Evolutionary conservation across 2,329 filamentous ascomycete genomes (phyloP).

Genomic region (Monosporascus sp.): DNA sequence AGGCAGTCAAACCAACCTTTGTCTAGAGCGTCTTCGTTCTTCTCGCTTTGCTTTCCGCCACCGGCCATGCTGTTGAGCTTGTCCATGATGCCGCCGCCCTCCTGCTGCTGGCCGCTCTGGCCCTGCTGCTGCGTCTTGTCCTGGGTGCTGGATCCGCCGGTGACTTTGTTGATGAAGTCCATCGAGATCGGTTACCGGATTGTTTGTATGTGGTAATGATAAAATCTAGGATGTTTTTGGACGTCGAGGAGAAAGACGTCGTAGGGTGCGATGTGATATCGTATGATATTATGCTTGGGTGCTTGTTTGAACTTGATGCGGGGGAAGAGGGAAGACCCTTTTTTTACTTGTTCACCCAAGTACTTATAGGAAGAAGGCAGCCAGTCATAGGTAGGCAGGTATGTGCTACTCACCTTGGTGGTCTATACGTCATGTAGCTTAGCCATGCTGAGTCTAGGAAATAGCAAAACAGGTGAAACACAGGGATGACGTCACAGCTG

Average conservation of each 20-base stretch:
- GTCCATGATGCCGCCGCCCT: slow-evolving; percentile 54
- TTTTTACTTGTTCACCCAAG: no score
- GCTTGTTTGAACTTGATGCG: no score
- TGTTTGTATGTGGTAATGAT: background rate
- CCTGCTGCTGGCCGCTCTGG: slow-evolving; percentile 32
- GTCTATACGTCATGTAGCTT: no score
- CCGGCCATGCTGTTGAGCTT: slow-evolving; percentile 69
- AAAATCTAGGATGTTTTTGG: no score
- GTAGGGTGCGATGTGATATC: no score
- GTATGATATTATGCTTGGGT: no score
- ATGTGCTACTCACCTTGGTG: no score
- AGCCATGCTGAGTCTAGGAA: background rate
- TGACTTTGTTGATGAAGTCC: slow-evolving; percentile 51
- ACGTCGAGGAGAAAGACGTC: no score
- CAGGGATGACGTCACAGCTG: background rate
- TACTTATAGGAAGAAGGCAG: no score
- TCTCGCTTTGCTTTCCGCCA: slow-evolving; percentile 68
- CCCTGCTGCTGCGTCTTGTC: slow-evolving; percentile 18
- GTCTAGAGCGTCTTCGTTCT: slow-evolving; percentile 78
- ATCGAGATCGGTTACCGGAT: slow-evolving; percentile 28
- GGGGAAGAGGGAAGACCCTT: no score
- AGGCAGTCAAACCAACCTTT: slow-evolving; percentile 51
- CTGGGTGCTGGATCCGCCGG: slow-evolving; percentile 31
- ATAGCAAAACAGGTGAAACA: background rate
- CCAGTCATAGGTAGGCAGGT: no score